Evolutionary conservation across 257 asterid genomes (phyloP), one percentile per base, ranked within the genome.

Genomic region (Solanum corneliomulleri): DNA sequence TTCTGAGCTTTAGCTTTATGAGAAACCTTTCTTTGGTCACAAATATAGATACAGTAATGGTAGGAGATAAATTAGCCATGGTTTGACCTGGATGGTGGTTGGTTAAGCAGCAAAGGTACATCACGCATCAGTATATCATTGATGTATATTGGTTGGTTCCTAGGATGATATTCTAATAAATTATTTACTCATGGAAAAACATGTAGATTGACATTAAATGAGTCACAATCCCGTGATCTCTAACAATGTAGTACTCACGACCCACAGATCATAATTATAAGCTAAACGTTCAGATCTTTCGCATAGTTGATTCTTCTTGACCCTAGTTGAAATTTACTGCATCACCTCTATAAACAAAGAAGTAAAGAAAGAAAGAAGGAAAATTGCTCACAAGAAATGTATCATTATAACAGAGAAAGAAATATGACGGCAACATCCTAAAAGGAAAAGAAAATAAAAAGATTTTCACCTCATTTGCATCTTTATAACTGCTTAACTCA

Each of bases 391-490:
- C 15, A 70, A 37, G 37, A 23, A 3, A 25, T 18, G 45, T 41
- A 78, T 72, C 72, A n/a, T 8, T 33, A 64, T n/a, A 44, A 49
- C 68, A 41, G 45, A 49, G 56, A 23, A 52, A 83, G 69, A 78
- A 78, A 45, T 4, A 45, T 78, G 84, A 45, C n/a, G 27, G 7
- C 84, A 27, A 77, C 62, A 49, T 42, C 62, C 83, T 15, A 14
- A 25, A 87, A 52, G 45, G 49, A 56, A 44, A 60, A 31, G 86
- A 47, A 78, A 41, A 74, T 35, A 60, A 66, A 14, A 44, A 37
- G 56, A 3, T 77, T 44, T 86, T 20, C 88, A 93, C 98, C 95
- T 93, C 96, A 86, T 95, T 95, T 60, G 98, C 96, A 88, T 95
- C 98, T 91, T 94, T 94, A 89, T 83, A 95, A 86, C 89, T 88